Percentiles rank a stretch among this genome's conserved stretches.
Conservation (phyloP, 1,284 basidiomycete genomes). For the Bondarzewia mesenterica region DNA sequence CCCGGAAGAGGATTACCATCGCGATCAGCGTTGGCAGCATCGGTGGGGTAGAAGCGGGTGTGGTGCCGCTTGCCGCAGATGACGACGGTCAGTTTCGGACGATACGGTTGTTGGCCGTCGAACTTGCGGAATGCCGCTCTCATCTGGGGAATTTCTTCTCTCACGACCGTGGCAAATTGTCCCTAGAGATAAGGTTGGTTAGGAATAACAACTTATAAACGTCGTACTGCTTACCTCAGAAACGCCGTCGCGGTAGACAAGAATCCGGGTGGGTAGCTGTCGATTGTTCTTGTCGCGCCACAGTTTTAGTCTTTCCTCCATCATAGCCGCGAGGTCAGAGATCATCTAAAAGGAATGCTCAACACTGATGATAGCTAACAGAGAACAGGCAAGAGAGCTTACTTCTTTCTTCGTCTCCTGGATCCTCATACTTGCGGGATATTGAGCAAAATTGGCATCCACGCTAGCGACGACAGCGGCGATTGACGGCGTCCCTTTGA, state of each 20-base stretch:
- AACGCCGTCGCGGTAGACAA: conserved; percentile 76
- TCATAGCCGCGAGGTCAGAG: conserved; percentile 41
- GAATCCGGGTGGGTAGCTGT: conserved; percentile 48
- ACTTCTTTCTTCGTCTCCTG: conserved; percentile 73
- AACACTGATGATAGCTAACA: too few species aligned
- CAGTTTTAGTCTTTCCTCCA: conserved; percentile 50
- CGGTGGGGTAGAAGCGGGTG: conserved; percentile 73
- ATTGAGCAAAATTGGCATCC: conserved; percentile 58
- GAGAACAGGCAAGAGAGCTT: background rate
- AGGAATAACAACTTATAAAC: conserved; percentile 6
- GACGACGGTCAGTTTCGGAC: conserved; percentile 65
- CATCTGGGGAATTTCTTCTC: conserved; percentile 60
- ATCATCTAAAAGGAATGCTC: conserved; percentile 18
- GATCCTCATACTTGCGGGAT: conserved; percentile 63
- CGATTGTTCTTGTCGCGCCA: conserved; percentile 39
- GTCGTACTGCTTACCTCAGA: conserved; percentile 45
- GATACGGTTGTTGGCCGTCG: conserved; percentile 38
- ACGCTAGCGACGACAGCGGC: conserved; percentile 73
- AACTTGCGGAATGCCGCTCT: conserved; percentile 49
- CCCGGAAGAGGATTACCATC: conserved; percentile 68
- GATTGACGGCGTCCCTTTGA: conserved; percentile 64
- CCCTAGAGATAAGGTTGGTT: conserved; percentile 46
- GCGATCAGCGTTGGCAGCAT: conserved; percentile 38
- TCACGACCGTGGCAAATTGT: conserved; percentile 61
- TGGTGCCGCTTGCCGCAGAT: conserved; percentile 81